Conservation (phyloP, 768 basidiomycete genomes). For the Kwoniella dendrophila region DNA sequence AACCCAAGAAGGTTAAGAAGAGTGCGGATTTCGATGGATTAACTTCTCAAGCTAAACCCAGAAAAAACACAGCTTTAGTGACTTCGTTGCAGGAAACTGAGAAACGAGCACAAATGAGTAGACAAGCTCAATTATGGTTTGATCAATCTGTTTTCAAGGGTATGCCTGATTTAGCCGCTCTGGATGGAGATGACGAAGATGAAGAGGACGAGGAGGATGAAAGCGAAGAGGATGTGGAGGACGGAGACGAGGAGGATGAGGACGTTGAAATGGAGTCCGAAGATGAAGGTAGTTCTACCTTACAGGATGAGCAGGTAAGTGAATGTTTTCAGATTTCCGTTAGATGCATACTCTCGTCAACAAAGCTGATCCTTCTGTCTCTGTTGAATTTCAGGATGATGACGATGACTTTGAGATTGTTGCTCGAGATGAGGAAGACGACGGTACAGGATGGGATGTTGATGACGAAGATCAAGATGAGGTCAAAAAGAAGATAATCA, state of each 20-base stretch:
- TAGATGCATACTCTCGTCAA: neutral
- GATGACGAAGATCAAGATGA: conserved; percentile 75
- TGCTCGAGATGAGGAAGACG: conserved; percentile 64
- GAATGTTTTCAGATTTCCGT: neutral
- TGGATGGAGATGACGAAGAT: conserved; percentile 58
- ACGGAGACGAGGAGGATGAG: conserved; percentile 40
- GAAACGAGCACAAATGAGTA: conserved; percentile 55
- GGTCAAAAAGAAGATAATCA: conserved; percentile 66
- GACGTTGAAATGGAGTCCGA: conserved; percentile 52
- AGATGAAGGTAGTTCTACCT: conserved; percentile 21
- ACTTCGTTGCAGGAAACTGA: conserved; percentile 59
- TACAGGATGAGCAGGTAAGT: conserved; percentile 38
- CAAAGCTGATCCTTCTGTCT: neutral
- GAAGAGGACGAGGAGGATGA: conserved; percentile 58
- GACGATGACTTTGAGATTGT: conserved; percentile 72
- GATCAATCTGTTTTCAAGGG: conserved; percentile 85
- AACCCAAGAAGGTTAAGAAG: conserved; percentile 37
- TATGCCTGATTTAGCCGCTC: conserved; percentile 58
- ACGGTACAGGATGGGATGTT: conserved; percentile 76
- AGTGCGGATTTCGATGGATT: conserved; percentile 29
- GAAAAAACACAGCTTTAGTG: conserved; percentile 55
- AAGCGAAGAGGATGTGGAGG: conserved; percentile 42
- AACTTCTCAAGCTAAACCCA: conserved; percentile 11
- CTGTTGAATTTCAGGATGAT: neutral
- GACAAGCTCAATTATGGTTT: conserved; percentile 85